Percentiles rank a stretch among this genome's conserved stretches.
These are phyloP conservation scores for Lagenaria siceraria DNA, from an alignment of 306 rosid genomes.

Conservation along the genomic window DNA sequence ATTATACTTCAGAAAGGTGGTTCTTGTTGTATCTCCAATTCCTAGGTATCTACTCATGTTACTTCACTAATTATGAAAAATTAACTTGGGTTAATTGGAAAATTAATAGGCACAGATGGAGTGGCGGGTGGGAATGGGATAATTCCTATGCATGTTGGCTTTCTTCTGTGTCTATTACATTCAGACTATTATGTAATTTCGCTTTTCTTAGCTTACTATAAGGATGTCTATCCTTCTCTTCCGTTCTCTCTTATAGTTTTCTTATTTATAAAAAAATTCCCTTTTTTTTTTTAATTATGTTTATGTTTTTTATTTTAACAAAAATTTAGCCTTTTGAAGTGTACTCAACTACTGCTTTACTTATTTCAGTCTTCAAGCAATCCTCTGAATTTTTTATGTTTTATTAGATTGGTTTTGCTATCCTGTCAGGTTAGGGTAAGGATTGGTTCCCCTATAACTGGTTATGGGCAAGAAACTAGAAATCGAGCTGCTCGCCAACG, in stretches of 20 bases:
- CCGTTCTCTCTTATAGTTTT: background rate
- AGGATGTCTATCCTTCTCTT: background rate
- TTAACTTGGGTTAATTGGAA: background rate
- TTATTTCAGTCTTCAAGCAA: background rate
- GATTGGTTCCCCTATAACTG: conserved; percentile 92
- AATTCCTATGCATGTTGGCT: background rate
- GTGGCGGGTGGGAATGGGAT: background rate
- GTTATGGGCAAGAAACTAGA: conserved; percentile 95
- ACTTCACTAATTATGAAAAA: background rate
- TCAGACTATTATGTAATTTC: background rate
- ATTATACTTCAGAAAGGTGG: background rate
- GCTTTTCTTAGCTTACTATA: background rate
- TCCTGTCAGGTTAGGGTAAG: conserved; percentile 63
- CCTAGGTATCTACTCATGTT: background rate
- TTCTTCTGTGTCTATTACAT: background rate
- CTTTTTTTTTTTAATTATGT: too few species aligned
- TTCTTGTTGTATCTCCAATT: background rate
- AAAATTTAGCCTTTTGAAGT: background rate
- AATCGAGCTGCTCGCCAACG: conserved; percentile 99
- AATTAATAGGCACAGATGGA: background rate
- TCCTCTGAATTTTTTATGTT: background rate
- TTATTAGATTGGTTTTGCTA: conserved; percentile 3
- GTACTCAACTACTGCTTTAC: background rate
- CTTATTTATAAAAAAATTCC: background rate
- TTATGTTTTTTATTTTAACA: background rate